Evolutionary conservation across 257 asterid genomes (phyloP).

Genomic region (Handroanthus guayacan): DNA sequence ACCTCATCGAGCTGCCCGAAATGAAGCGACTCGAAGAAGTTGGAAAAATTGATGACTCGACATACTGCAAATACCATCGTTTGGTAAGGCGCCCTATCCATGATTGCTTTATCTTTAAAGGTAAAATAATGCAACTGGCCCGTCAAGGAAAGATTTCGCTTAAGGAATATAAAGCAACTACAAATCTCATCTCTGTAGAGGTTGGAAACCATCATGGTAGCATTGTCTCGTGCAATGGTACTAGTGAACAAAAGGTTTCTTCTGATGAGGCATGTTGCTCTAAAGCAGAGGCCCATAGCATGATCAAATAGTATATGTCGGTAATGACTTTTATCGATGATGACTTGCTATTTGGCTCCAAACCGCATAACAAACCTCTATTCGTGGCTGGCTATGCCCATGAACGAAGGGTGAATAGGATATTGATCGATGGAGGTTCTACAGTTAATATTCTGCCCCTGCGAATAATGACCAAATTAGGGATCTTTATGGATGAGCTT

Average conservation of each 20-base stretch:
- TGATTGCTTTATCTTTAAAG: background rate
- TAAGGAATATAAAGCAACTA: background rate
- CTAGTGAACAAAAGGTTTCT: background rate
- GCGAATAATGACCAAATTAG: background rate
- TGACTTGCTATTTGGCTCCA: background rate
- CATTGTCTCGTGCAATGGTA: background rate
- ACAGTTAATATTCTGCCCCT: background rate
- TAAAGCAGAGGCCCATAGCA: background rate
- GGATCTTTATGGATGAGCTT: no score
- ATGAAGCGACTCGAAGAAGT: background rate
- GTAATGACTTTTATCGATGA: background rate
- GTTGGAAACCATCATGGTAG: background rate
- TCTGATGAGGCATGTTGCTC: background rate
- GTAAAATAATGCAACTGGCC: background rate
- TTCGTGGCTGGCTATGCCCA: background rate
- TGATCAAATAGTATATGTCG: background rate
- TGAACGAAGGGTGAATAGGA: background rate
- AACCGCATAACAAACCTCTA: background rate
- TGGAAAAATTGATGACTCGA: background rate
- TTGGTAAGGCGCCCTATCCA: background rate
- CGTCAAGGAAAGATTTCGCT: background rate
- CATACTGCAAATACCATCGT: background rate
- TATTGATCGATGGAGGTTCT: background rate
- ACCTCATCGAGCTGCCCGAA: background rate
- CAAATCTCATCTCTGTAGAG: background rate